Percentiles rank a stretch among this genome's conserved stretches.
Conservation (phyloP, 2,329 filamentous ascomycete genomes). For the Grosmannia clavigera region DNA sequence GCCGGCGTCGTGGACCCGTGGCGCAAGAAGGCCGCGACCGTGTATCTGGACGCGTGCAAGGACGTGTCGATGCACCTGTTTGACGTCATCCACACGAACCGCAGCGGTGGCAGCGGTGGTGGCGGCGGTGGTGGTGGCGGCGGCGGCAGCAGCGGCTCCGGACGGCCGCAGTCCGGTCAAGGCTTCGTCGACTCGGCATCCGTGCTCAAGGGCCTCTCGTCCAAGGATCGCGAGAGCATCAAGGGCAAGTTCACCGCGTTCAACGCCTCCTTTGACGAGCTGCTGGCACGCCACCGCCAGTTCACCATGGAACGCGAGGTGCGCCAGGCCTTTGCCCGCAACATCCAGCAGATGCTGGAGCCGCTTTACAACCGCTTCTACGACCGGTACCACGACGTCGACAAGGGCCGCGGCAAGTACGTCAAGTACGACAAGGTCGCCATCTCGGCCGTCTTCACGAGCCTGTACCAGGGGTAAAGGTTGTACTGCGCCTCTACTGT, state of each 20-base stretch:
- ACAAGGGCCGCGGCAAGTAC: slow-evolving; percentile 96
- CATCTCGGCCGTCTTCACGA: slow-evolving; percentile 55
- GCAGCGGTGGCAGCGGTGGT: slow-evolving; percentile 33
- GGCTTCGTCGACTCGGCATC: slow-evolving; percentile 62
- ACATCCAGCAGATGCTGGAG: slow-evolving; percentile 85
- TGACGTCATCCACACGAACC: slow-evolving; percentile 85
- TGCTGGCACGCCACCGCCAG: slow-evolving; percentile 69
- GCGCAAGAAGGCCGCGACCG: slow-evolving; percentile 72
- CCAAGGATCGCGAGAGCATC: slow-evolving; percentile 90
- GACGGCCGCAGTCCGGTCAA: slow-evolving; percentile 58
- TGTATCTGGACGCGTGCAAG: slow-evolving; percentile 80
- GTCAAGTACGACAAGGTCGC: slow-evolving; percentile 89
- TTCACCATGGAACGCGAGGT: slow-evolving; percentile 90
- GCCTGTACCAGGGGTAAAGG: slow-evolving; percentile 27
- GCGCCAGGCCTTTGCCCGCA: slow-evolving; percentile 62
- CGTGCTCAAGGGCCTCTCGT: slow-evolving; percentile 70
- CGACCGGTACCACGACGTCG: slow-evolving; percentile 93
- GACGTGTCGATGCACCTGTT: slow-evolving; percentile 76
- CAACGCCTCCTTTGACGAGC: slow-evolving; percentile 80
- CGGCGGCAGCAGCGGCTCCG: slow-evolving; percentile 15
- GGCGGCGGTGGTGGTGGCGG: slow-evolving; percentile 26
- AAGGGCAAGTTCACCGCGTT: slow-evolving; percentile 93
- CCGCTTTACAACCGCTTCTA: slow-evolving; percentile 91
- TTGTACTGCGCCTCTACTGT: neutral
- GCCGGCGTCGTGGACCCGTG: slow-evolving; percentile 58